Conservation (phyloP, 2,329 filamentous ascomycete genomes). For the Escovopsis sp. region DNA sequence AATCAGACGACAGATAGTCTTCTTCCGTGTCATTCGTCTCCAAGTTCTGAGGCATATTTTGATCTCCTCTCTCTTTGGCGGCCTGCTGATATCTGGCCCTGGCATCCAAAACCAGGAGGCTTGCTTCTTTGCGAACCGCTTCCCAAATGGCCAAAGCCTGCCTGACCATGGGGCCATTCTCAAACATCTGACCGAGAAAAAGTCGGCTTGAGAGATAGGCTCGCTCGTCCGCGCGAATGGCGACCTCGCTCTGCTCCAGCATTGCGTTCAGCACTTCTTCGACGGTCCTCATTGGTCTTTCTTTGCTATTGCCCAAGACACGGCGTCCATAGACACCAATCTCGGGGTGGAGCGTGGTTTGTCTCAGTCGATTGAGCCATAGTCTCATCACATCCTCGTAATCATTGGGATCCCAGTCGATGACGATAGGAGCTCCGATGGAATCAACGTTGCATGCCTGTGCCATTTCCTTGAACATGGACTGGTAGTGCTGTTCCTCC, state of each 20-base stretch:
- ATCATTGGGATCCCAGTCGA: conserved; percentile 52
- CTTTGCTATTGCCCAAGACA: conserved; percentile 45
- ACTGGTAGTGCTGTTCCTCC: conserved; percentile 78
- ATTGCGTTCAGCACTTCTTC: conserved; percentile 79
- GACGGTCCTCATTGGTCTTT: conserved; percentile 62
- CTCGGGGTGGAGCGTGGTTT: conserved; percentile 76
- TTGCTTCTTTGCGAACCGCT: conserved; percentile 34
- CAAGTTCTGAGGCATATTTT: not conserved
- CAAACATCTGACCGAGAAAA: conserved; percentile 60
- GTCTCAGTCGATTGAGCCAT: conserved; percentile 65
- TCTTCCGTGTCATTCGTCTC: not conserved
- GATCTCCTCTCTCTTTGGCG: conserved; percentile 16
- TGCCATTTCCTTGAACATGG: conserved; percentile 62
- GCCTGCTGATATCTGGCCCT: conserved; percentile 45
- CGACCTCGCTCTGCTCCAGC: conserved; percentile 68
- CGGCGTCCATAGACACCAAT: conserved; percentile 54
- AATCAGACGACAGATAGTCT: conserved; percentile 3
- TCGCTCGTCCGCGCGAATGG: conserved; percentile 55
- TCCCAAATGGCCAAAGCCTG: conserved; percentile 60
- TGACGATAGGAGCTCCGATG: conserved; percentile 45
- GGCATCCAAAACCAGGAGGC: conserved; percentile 45
- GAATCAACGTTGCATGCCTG: conserved; percentile 50
- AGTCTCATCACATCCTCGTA: conserved; percentile 58
- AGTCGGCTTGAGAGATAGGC: conserved; percentile 48
- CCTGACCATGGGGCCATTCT: conserved; percentile 53